Evolutionary conservation across 2,329 filamentous ascomycete species (phyloP), one percentile per base, ranked within the genome.

Genomic region (Penicillium crustosum): DNA sequence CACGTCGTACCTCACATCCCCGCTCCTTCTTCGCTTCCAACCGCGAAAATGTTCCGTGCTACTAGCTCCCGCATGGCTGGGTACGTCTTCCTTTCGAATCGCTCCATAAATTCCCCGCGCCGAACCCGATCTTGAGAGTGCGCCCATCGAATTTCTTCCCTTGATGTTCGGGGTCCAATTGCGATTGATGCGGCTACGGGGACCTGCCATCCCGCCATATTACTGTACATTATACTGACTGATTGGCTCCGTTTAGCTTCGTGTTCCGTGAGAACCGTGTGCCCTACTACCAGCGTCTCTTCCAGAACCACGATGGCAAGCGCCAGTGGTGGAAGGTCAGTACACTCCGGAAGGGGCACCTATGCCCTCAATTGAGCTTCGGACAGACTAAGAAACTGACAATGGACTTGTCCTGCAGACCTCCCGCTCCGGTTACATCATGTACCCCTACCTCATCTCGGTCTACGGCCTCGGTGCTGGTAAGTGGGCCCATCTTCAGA

Each of bases 311-410:
- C 73, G 86, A 89, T 72, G 86, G 86, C 68, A 76, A 86, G 71
- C 81, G 86, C 74, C 82, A 85, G 73, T 89, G 86, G 86, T 78
- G 82, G 73, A 88, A 89, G 85, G 86, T 89, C 70, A 75, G 83
- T 81, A 36, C 48, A 52, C 50, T 47, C 56, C 57, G 42, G 42
- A 49, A 41, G 38, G 42, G 35, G 42, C 49, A 60, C 31, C 44
- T 19, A 15, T 12, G 31, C 41, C 13, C 10, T 42, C 23, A 43
- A 39, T 51, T 41, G n/a, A 44, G n/a, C n/a, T 29, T 27, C 48
- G 21, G 35, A 31, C 36, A 48, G 36, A 27, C 45, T 39, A 44
- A 33, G 12, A 35, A 49, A 55, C 60, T 70, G 54, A 73, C 53
- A 10, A 49, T 31, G 19, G 12, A 39, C 43, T 47, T 53, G 15